Evolutionary conservation across 2,329 filamentous ascomycete species (phyloP).

Genomic region (Cladosporium sp.): DNA sequence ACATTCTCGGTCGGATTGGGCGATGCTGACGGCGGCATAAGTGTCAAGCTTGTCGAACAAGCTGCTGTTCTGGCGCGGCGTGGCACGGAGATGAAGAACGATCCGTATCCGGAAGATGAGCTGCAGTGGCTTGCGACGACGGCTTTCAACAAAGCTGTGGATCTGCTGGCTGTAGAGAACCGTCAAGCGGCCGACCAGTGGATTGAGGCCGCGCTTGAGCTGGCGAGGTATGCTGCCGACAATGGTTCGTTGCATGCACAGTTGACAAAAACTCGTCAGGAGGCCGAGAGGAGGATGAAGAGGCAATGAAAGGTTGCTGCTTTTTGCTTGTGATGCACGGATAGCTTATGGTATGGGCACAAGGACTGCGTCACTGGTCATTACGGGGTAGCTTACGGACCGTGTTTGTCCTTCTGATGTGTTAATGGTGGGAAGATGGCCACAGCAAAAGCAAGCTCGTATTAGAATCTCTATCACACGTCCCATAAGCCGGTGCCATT

Average conservation of each 20-base stretch:
- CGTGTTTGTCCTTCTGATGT: neutral
- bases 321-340: neutral
- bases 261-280: constrained; percentile 39
- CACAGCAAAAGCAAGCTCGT: constrained; percentile 5
- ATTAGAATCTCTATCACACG: constrained; percentile 15
- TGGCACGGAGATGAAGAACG: constrained; percentile 24
- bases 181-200: constrained; percentile 55
- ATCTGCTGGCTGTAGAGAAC: constrained; percentile 57
- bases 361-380: neutral
- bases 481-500: neutral
- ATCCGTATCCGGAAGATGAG: constrained; percentile 64
- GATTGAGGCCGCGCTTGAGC: constrained; percentile 62
- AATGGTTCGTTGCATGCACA: constrained; percentile 38
- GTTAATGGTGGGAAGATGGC: neutral
- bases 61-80: constrained; percentile 54
- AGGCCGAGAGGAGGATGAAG: constrained; percentile 23
- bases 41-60: constrained; percentile 59
- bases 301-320: neutral
- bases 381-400: neutral
- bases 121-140: constrained; percentile 74
- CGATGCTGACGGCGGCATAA: constrained; percentile 37
- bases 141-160: constrained; percentile 69
- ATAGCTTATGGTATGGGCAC: neutral
- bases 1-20: constrained; percentile 63
- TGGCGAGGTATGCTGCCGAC: constrained; percentile 62